Base-by-base conservation (phyloP, 2,329 filamentous ascomycete genomes). In the Neonectria punicea region DNA sequence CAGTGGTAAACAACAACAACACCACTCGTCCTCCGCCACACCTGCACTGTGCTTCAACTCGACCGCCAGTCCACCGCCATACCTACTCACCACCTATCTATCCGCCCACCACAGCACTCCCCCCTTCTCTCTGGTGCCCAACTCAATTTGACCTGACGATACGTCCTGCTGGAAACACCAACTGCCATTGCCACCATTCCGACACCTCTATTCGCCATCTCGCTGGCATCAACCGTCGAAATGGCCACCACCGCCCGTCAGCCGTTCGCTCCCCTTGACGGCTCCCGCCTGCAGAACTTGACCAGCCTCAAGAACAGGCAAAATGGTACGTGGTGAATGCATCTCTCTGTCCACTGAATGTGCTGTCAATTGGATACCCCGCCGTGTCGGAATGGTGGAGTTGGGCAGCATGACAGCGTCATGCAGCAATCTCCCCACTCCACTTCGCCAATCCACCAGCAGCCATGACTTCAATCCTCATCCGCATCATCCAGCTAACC, bases 251-350 rank as follows among this genome's bases (percentile, higher is more conserved):
- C 86, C 67, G 81, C 84, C 67, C 88, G 92, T 75, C 91, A 93
- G 80, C 92, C 92, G 6, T 94, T 94, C 78, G 92, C 89, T 76
- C 90, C 90, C 53, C 84, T 94, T 59, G 88, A 92, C 76, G 85
- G 85, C 72, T 82, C 89, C 61, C 88, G 92, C 71, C 84, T 94
- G 28, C 90, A 93, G 78, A 88, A 84, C 69, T 83, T 95, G 73
- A 90, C 89, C 28, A 93, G 89, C 80, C 81, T 90, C 55, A 95
- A 94, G 84, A 94, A 94, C 79, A 85, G 90, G 79, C 92, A 94
- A 76, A 90, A 90, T 84, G 86, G 89, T 91, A 86, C 72, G 86
- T 83, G 55, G 60, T 62, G 49, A 53, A 20, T 44, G 25, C 53
- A 58, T 61, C 25, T 20, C 8, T 43, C 18, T n/a, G 20, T 20